Conservation (phyloP, 2,329 filamentous ascomycete species). For the Decorospora gaudefroyi region DNA sequence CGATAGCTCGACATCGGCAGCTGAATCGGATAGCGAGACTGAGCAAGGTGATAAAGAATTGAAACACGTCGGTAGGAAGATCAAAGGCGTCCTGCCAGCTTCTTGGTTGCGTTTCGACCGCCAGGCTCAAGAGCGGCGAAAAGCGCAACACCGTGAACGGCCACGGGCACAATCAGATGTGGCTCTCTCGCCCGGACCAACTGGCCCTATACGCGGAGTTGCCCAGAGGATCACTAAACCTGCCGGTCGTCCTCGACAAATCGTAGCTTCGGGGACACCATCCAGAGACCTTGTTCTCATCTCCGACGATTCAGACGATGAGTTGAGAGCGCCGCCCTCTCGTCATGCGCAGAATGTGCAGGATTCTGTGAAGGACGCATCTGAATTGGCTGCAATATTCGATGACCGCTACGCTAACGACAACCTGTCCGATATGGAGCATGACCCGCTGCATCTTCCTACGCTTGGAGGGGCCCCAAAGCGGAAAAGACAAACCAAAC, state of each 20-base stretch:
- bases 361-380: constrained; percentile 23
- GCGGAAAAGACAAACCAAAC: constrained; percentile 46
- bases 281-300: constrained; percentile 34
- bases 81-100: constrained; percentile 56
- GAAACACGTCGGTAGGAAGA: constrained; percentile 47
- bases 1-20: constrained; percentile 27
- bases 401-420: constrained; percentile 34
- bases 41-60: constrained; percentile 43
- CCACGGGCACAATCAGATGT: constrained; percentile 16
- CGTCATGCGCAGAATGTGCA: constrained; percentile 20
- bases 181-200: constrained; percentile 26
- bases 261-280: neutral
- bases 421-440: constrained; percentile 50
- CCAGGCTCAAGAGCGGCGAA: constrained; percentile 40
- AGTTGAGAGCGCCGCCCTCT: constrained; percentile 10
- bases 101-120: constrained; percentile 56
- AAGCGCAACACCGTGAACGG: constrained; percentile 23
- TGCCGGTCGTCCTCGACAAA: constrained; percentile 1
- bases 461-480: constrained; percentile 30
- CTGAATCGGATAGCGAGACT: constrained; percentile 32
- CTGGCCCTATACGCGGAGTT: constrained; percentile 41
- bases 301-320: constrained; percentile 46
- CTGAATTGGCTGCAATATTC: constrained; percentile 30
- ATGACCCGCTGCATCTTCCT: constrained; percentile 51
- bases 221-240: constrained; percentile 36